These are phyloP conservation scores for Lablab purpureus DNA, from an alignment of 306 rosid species.

Conservation along the genomic window DNA sequence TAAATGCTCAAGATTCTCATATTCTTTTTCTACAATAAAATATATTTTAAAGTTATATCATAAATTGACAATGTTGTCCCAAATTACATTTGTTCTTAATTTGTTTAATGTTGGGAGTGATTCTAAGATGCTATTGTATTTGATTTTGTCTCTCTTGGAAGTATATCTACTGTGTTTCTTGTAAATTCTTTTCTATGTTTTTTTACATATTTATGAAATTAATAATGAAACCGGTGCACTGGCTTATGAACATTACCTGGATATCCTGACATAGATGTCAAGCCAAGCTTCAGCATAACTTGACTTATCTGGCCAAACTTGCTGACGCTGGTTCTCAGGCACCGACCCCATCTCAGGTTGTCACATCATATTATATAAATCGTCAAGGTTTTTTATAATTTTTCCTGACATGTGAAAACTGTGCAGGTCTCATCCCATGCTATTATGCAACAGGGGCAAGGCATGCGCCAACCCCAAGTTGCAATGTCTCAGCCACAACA, in stretches of 20 bases:
- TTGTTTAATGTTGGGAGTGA: slow-evolving; percentile 12
- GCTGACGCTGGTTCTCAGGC: slow-evolving; percentile 54
- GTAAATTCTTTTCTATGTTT: neutral
- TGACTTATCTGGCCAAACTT: slow-evolving; percentile 56
- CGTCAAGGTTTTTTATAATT: slow-evolving; percentile 11
- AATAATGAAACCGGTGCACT: slow-evolving; percentile 16
- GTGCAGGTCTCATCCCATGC: slow-evolving; percentile 37
- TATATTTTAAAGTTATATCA: slow-evolving; percentile 3
- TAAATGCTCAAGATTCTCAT: slow-evolving; percentile 16
- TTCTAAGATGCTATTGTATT: neutral
- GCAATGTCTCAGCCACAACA: slow-evolving; percentile 51
- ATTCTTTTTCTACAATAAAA: slow-evolving; percentile 10
- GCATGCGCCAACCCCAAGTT: slow-evolving; percentile 45
- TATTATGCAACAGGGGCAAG: slow-evolving; percentile 48
- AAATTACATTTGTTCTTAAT: slow-evolving; percentile 11
- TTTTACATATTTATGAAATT: slow-evolving; percentile 5
- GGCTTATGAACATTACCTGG: slow-evolving; percentile 8
- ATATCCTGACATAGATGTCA: slow-evolving; percentile 49
- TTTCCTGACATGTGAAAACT: slow-evolving; percentile 33
- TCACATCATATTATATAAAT: slow-evolving; percentile 4
- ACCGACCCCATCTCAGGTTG: slow-evolving; percentile 55
- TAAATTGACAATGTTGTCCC: neutral
- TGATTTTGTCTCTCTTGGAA: slow-evolving; percentile 24
- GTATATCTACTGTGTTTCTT: slow-evolving; percentile 8
- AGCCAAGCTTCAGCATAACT: slow-evolving; percentile 67